phyloP scores from a whole-genome alignment of 768 basidiomycete genomes.

The Dioszegia hungarica region DNA sequence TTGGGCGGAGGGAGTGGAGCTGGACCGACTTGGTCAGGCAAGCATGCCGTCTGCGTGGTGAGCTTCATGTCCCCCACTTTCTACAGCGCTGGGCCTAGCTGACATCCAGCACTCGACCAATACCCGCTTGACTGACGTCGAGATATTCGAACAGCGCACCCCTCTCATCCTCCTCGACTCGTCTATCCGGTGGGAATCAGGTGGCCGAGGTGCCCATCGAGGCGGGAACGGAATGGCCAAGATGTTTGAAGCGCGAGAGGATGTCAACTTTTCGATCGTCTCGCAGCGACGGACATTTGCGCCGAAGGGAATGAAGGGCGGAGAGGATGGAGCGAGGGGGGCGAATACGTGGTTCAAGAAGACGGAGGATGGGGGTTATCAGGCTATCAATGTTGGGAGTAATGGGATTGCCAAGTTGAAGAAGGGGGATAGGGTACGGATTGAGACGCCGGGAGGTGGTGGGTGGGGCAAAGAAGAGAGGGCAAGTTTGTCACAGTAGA shows the following conservation, averaged over 20 bases:
- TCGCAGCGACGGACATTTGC: slow-evolving; percentile 18
- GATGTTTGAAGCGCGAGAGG: slow-evolving; percentile 7
- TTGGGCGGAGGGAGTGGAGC: slow-evolving; percentile 29
- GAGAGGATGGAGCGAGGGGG: slow-evolving; percentile 11
- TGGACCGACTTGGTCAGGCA: slow-evolving; percentile 25
- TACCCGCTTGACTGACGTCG: slow-evolving; percentile 23
- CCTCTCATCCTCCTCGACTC: slow-evolving; percentile 32
- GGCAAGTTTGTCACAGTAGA: background rate
- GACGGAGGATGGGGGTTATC: slow-evolving; percentile 9
- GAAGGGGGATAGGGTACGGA: slow-evolving; percentile 26
- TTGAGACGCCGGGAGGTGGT: slow-evolving; percentile 35
- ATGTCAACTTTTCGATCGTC: slow-evolving; percentile 16
- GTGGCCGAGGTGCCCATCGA: slow-evolving; percentile 15
- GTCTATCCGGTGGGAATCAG: slow-evolving; percentile 18
- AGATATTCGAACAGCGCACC: slow-evolving; percentile 26
- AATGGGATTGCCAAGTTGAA: slow-evolving; percentile 25
- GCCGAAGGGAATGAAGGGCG: slow-evolving; percentile 19
- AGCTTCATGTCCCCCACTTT: background rate
- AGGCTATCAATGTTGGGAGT: slow-evolving; percentile 14
- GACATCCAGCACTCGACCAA: slow-evolving; percentile 15
- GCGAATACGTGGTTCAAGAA: slow-evolving; percentile 12
- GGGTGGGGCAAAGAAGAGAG: slow-evolving; percentile 22
- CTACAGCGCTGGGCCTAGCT: background rate
- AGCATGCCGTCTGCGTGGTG: slow-evolving; percentile 2
- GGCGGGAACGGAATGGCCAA: slow-evolving; percentile 19